phyloP scores from a whole-genome alignment of 2,329 filamentous ascomycete genomes.

The Thelonectria rubi region DNA sequence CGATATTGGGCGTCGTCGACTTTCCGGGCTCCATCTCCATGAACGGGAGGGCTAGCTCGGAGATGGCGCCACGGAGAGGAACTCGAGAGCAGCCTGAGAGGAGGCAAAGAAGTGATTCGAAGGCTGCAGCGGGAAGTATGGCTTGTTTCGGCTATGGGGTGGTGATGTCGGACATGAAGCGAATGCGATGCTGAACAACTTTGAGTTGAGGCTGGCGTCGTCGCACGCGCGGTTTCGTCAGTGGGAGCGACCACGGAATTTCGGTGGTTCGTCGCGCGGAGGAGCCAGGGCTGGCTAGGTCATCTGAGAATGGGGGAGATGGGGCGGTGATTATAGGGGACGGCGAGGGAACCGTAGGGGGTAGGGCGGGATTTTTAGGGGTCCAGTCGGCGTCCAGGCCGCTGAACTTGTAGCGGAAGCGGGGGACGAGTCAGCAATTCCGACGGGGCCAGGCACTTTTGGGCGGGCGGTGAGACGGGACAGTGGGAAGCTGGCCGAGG shows the following conservation, averaged over 20 bases:
- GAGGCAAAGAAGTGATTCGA: slow-evolving; percentile 13
- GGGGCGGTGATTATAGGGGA: slow-evolving; percentile 19
- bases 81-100: slow-evolving; percentile 19
- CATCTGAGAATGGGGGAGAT: slow-evolving; percentile 28
- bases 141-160: slow-evolving; percentile 29
- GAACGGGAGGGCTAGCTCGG: slow-evolving; percentile 39
- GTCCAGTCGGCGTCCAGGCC: slow-evolving; percentile 4
- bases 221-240: slow-evolving; percentile 36
- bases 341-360: slow-evolving; percentile 8
- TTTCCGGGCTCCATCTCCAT: slow-evolving; percentile 54
- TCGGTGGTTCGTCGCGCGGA: slow-evolving; percentile 39
- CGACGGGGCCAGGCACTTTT: neutral
- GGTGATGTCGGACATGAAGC: slow-evolving; percentile 15
- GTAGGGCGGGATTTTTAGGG: slow-evolving; percentile 14
- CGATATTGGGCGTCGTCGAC: slow-evolving; percentile 35
- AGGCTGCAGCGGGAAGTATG: slow-evolving; percentile 1
- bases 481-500: slow-evolving; percentile 1
- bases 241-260: slow-evolving; percentile 37
- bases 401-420: slow-evolving; percentile 14
- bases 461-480: slow-evolving; percentile 16
- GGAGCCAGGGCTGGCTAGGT: slow-evolving; percentile 34
- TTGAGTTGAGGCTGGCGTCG: slow-evolving; percentile 25
- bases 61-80: slow-evolving; percentile 34
- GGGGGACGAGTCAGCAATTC: slow-evolving; percentile 4
- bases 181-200: slow-evolving; percentile 17